Evolutionary conservation across 208 protist species (phyloP), one percentile per base, ranked within the genome.

Genomic region (Kentomonas sorsogonicus): DNA sequence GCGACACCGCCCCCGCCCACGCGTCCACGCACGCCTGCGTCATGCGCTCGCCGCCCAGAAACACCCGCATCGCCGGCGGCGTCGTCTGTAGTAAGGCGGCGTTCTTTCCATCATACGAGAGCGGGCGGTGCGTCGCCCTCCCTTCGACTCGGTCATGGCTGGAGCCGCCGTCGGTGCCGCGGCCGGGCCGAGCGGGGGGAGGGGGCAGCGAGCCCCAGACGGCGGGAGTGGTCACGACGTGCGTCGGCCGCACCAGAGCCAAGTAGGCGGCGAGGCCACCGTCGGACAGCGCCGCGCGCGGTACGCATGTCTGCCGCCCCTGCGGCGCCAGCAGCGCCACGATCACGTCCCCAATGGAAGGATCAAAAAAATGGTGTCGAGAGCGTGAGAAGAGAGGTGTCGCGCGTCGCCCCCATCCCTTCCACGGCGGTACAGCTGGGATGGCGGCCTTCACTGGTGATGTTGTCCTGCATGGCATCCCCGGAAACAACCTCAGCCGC

Each of bases 291-390:
- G 22, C 34, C 36, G 29, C 64, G 5, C 58, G 54, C 39, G 45
- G 54, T 31, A 50, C 60, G 63, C 15, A 64, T 71, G 54, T 64
- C 22, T 66, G 57, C 48, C 45, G 38, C 23, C 63, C 44, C 26
- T 61, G 60, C 4, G 68, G 57, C 7, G 48, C 68, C 48, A 58
- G 71, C 34, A 77, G 70, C 58, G 58, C 27, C 9, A 71, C 54
- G 25, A 64, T 30, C 53, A 77, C 58, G 29, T 86, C 79, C n/a
- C 75, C 79, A 33, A 83, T 79, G 43, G 79, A 87, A 10, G 75
- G 75, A 53, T 83, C 75, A 30, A 83, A 83, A n/a, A 44, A 77
- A 78, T 0, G 72, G 76, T 3, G 79, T 79, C 18, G 75, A 80
- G 13, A 87, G 59, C 16, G 65, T 70, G 23, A 87, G 70, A 30